Evolutionary conservation across 306 rosid genomes (phyloP).

Genomic region (Styphnolobium japonicum): DNA sequence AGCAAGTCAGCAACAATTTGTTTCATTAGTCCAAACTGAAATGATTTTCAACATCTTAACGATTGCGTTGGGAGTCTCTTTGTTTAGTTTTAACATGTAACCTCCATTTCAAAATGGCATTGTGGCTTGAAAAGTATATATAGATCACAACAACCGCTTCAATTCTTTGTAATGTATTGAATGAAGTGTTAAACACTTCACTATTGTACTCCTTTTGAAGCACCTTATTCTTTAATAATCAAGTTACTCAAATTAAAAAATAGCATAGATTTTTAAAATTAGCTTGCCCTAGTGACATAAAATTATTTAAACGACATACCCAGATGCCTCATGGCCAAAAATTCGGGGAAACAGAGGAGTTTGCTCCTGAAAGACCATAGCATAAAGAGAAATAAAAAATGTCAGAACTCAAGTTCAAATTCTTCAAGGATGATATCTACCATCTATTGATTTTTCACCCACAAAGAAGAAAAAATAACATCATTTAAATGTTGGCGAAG

Average conservation of each 20-base stretch:
- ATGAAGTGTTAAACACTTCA: not conserved
- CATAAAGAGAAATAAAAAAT: not conserved
- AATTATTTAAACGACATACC: slow-evolving; percentile 14
- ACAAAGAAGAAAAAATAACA: not conserved
- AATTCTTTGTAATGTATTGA: not conserved
- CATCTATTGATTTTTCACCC: not conserved
- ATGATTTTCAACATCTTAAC: not conserved
- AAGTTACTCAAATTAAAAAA: not conserved
- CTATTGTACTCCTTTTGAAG: not conserved
- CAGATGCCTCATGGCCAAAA: slow-evolving; percentile 43
- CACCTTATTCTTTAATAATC: not conserved
- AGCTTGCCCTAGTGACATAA: not conserved
- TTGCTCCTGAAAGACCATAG: slow-evolving; percentile 25
- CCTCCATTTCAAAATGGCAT: not conserved
- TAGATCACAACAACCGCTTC: not conserved
- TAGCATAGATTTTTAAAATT: not conserved
- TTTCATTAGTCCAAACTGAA: not conserved
- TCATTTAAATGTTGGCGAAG: not conserved
- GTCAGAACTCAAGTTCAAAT: not conserved
- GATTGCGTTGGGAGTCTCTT: not conserved
- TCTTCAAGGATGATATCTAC: not conserved
- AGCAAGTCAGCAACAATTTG: not conserved
- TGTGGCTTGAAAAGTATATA: not conserved
- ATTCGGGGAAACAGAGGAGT: slow-evolving; percentile 39
- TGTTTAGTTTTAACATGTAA: not conserved